Evolutionary conservation across 2,329 filamentous ascomycete species (phyloP).

Genomic region (Ophiocordyceps camponoti-leonardi): DNA sequence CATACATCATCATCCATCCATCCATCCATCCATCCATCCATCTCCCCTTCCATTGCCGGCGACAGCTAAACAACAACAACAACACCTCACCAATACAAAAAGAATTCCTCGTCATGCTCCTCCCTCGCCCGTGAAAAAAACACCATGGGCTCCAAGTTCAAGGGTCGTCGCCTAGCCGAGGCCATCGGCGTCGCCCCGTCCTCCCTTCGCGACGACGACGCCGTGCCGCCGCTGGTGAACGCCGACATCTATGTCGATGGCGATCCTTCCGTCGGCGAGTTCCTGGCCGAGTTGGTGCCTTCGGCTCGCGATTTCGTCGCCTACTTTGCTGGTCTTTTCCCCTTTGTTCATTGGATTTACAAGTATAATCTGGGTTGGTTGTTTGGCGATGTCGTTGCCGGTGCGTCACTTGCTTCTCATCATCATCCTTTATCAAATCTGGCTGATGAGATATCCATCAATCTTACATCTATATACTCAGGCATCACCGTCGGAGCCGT

Average conservation of each 20-base stretch:
- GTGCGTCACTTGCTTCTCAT: constrained; percentile 9
- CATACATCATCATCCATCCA: too few relatives aligned
- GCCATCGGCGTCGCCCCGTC: constrained; percentile 16
- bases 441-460: constrained; percentile 6
- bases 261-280: constrained; percentile 23
- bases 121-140: neutral
- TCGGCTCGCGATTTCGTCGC: constrained; percentile 10
- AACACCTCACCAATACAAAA: too few relatives aligned
- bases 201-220: constrained; percentile 13
- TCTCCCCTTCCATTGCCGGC: too few relatives aligned
- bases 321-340: constrained; percentile 26
- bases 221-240: constrained; percentile 18
- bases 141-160: constrained; percentile 6
- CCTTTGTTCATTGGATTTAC: constrained; percentile 30
- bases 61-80: too few relatives aligned
- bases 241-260: constrained; percentile 20
- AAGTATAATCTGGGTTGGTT: constrained; percentile 32
- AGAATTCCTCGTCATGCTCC: too few relatives aligned
- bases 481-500: constrained; percentile 31
- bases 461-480: constrained; percentile 4
- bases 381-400: constrained; percentile 27
- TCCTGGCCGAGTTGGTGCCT: constrained; percentile 20
- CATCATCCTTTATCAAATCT: neutral
- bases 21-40: too few relatives aligned
- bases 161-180: constrained; percentile 13